Percentiles rank a stretch among this genome's conserved stretches.
These are phyloP conservation scores for Tetrastigma voinierianum DNA, from an alignment of 164 flowering plant genomes.

Conservation along the genomic window DNA sequence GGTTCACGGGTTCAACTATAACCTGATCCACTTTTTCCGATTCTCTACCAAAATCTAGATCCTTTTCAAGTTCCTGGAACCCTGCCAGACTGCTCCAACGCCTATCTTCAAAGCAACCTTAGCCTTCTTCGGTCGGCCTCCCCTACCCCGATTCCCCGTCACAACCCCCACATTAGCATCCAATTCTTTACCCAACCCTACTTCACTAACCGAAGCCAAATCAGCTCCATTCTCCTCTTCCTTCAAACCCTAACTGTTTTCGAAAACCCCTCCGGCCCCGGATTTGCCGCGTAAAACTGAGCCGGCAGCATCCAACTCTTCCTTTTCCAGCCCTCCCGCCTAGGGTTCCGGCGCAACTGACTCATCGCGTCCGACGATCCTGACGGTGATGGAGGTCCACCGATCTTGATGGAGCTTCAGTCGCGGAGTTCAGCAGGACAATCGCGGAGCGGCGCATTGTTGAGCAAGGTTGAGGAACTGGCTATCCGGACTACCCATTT, in stretches of 20 bases:
- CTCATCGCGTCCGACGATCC: conserved; percentile 13
- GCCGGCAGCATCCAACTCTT: conserved; percentile 1
- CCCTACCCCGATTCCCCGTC: neutral
- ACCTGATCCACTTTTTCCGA: conserved; percentile 1
- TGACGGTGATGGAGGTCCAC: conserved; percentile 45
- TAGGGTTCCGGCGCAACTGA: conserved; percentile 30
- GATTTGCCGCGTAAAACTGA: conserved; percentile 3
- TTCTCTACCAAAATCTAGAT: neutral
- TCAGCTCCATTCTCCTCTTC: conserved; percentile 1
- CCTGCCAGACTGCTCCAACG: neutral
- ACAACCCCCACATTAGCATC: neutral
- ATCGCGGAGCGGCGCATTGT: conserved; percentile 20
- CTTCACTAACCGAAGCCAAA: neutral
- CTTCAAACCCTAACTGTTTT: conserved; percentile 14
- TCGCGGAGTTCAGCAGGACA: conserved; percentile 30
- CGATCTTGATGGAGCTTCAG: conserved; percentile 57
- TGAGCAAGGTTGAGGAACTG: conserved; percentile 58
- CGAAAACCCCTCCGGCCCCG: conserved; percentile 8
- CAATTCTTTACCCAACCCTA: too few species aligned
- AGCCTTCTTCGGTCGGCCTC: neutral
- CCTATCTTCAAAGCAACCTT: conserved; percentile 5
- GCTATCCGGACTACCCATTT: conserved; percentile 64
- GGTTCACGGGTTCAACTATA: neutral
- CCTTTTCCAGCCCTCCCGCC: conserved; percentile 16
- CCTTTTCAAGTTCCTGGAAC: neutral